Evolutionary conservation across 2,329 filamentous ascomycete genomes (phyloP), one percentile per base, ranked within the genome.

Genomic region (Lizonia empirigonia): DNA sequence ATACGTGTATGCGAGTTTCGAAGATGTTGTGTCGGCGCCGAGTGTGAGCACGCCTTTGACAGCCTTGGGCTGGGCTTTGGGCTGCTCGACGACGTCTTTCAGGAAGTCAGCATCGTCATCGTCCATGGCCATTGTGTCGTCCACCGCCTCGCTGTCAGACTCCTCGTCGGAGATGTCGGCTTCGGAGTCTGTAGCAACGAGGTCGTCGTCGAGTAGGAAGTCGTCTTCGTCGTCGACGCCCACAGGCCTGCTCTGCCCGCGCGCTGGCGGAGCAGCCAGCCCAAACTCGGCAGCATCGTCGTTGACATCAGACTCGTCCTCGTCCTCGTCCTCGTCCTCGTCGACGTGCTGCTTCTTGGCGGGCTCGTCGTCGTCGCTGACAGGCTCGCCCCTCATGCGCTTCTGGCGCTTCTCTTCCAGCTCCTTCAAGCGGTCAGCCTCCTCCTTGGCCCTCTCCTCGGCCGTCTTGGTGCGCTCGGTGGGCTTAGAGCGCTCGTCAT

Each of bases 181-280:
- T 37, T 80, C 77, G 2, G 90, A 93, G 29, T 86, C 89, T 60
- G 87, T 92, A 10, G 91, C 91, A 26, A 97, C 82, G 13, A 97
- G 80, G 66, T 96, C 88, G 56, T 94, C 90, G 52, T 97, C 93
- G 55, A 97, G 86, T 20, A 93, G 71, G 64, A 97, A 97, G 63
- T 97, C 91, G 63, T 97, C 93, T 69, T 97, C 93, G 62, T 97
- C 93, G 59, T 96, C 91, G 26, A 96, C 51, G 60, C 73, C 60
- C 46, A 66, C 54, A 58, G 69, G 60, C 67, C 70, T 56, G 32
- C 64, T 66, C 20, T 65, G 64, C 22, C 66, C 50, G 4, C 70
- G 88, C 80, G 63, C 35, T 29, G 57, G 46, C 67, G 87, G 82
- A 9, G 82, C 79, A 3, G 81, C 82, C n/a, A 87, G 74, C 1